These are phyloP conservation scores for Hypoxylon sp. DNA, from an alignment of 2,329 filamentous ascomycete species.

Conservation along the genomic window DNA sequence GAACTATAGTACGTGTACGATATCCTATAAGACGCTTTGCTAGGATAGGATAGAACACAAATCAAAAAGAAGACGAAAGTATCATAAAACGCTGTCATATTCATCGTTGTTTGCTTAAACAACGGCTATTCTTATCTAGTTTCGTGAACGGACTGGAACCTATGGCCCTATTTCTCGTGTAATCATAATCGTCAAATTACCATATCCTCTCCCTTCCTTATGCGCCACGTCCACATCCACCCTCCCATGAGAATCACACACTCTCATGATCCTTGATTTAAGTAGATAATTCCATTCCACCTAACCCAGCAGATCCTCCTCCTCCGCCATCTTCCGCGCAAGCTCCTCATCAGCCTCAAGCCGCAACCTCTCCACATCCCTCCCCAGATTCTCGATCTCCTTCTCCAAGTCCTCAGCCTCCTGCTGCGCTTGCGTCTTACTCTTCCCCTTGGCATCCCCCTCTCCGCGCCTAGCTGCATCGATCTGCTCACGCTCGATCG, in stretches of 20 bases:
- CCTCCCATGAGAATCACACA: not conserved
- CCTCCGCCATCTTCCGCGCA: slow-evolving; percentile 59
- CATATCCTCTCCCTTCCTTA: slow-evolving; percentile 3
- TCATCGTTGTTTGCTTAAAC: slow-evolving; percentile 2
- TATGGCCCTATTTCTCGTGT: not conserved
- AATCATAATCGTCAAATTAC: slow-evolving; percentile 8
- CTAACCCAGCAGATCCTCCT: slow-evolving; percentile 44
- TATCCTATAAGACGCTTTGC: slow-evolving; percentile 5
- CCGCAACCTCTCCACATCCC: slow-evolving; percentile 54
- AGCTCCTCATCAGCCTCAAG: slow-evolving; percentile 65
- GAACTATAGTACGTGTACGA: slow-evolving; percentile 1
- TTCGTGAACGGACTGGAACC: not conserved
- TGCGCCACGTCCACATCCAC: not conserved
- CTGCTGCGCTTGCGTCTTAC: slow-evolving; percentile 19
- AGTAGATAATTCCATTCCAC: not conserved
- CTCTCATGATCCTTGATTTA: not conserved
- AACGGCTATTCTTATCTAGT: not conserved
- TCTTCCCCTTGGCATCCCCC: slow-evolving; percentile 20
- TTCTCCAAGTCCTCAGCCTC: slow-evolving; percentile 52
- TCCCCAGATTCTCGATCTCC: slow-evolving; percentile 50
- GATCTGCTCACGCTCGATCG: slow-evolving; percentile 36
- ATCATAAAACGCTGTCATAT: not conserved
- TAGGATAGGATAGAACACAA: slow-evolving; percentile 7
- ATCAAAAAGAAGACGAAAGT: slow-evolving; percentile 9
- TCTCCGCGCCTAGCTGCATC: slow-evolving; percentile 32